Conservation (phyloP, 2,329 filamentous ascomycete genomes). For the Beauveria sp. region DNA sequence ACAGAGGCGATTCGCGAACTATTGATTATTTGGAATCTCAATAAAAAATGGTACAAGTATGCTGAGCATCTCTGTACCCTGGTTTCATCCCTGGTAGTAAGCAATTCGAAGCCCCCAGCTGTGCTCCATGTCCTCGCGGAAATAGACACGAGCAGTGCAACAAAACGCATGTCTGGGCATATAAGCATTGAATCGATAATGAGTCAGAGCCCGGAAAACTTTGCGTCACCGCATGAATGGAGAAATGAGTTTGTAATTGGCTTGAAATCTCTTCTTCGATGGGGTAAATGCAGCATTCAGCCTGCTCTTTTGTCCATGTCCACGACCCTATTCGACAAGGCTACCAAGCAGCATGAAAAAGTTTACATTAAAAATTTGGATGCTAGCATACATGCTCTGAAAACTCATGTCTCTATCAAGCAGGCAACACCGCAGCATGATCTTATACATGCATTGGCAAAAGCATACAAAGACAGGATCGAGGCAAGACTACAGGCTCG, state of each 20-base stretch:
- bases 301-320: neutral
- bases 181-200: neutral
- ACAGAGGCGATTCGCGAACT: rapidly evolving
- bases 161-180: neutral
- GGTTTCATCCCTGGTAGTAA: neutral
- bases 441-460: neutral
- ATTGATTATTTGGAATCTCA: neutral
- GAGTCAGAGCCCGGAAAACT: rapidly evolving
- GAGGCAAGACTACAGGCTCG: neutral
- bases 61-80: neutral
- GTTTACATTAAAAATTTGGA: neutral
- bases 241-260: neutral
- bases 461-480: neutral
- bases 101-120: neutral
- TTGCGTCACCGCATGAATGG: neutral
- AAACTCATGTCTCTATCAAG: neutral
- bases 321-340: neutral
- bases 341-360: neutral
- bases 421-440: too few relatives aligned
- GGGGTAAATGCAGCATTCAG: neutral
- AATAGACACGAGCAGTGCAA: neutral
- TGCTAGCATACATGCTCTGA: neutral
- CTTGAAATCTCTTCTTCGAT: neutral
- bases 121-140: neutral
- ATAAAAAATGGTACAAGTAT: neutral